phyloP scores from a whole-genome alignment of 2,329 filamentous ascomycete species.

The Rhinocladiella mackenziei region DNA sequence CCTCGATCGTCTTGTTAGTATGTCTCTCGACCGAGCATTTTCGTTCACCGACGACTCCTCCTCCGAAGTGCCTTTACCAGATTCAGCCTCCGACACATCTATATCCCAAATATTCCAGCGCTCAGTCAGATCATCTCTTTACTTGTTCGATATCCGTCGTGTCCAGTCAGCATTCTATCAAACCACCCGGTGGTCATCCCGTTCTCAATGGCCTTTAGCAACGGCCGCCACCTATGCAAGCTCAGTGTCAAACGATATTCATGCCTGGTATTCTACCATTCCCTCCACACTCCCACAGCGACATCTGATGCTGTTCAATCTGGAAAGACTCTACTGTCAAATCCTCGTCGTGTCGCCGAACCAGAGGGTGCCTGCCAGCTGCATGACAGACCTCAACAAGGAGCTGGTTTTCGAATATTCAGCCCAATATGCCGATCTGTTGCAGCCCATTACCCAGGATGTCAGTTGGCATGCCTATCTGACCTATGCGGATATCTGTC shows the following conservation, averaged over 20 bases:
- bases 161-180: slow-evolving; percentile 89
- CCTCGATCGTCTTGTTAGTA: slow-evolving; percentile 81
- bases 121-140: slow-evolving; percentile 65
- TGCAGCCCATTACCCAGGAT: slow-evolving; percentile 64
- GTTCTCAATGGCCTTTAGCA: slow-evolving; percentile 66
- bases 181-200: slow-evolving; percentile 57
- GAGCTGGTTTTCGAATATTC: slow-evolving; percentile 81
- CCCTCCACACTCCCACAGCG: slow-evolving; percentile 61
- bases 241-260: slow-evolving; percentile 55
- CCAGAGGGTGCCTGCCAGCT: slow-evolving; percentile 57
- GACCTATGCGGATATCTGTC: slow-evolving; percentile 82
- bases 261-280: slow-evolving; percentile 73
- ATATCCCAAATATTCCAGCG: slow-evolving; percentile 46
- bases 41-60: slow-evolving; percentile 89
- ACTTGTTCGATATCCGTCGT: slow-evolving; percentile 77
- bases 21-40: slow-evolving; percentile 81
- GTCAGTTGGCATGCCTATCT: slow-evolving; percentile 62
- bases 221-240: slow-evolving; percentile 55
- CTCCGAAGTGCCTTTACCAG: slow-evolving; percentile 68
- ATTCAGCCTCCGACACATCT: slow-evolving; percentile 35
- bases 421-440: slow-evolving; percentile 72
- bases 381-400: slow-evolving; percentile 71
- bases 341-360: slow-evolving; percentile 85
- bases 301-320: slow-evolving; percentile 73
- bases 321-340: slow-evolving; percentile 86